phyloP scores from a whole-genome alignment of 1,284 basidiomycete genomes.

The Ustilago xerochloae region DNA sequence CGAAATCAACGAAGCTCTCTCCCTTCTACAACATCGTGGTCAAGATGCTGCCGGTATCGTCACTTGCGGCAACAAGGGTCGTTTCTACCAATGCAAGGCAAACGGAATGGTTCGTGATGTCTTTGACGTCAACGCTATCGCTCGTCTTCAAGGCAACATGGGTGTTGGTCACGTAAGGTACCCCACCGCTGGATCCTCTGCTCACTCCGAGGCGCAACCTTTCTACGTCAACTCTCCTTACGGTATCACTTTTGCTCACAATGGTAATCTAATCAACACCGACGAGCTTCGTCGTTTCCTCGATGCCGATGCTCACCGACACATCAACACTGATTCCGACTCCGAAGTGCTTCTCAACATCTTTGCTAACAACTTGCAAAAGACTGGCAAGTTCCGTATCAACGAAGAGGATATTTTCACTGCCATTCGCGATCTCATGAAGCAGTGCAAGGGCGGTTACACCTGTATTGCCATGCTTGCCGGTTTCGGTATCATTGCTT shows the following conservation, averaged over 20 bases:
- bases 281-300: conserved; percentile 85
- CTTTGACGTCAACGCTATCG: conserved; percentile 84
- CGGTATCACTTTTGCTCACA: conserved; percentile 98
- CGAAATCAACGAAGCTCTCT: conserved; percentile 68
- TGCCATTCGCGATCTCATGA: conserved; percentile 89
- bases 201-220: conserved; percentile 96
- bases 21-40: conserved; percentile 72
- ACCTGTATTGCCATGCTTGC: conserved; percentile 98
- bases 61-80: conserved; percentile 92
- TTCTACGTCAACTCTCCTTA: conserved; percentile 99
- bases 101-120: conserved; percentile 99
- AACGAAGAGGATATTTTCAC: conserved; percentile 99
- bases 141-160: conserved; percentile 89
- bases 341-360: conserved; percentile 97
- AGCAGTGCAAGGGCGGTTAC: conserved; percentile 89
- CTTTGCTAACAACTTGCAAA: conserved; percentile 95
- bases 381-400: conserved; percentile 99
- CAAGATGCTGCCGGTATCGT: conserved; percentile 99
- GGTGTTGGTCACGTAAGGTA: conserved; percentile 89
- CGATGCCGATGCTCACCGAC: conserved; percentile 95
- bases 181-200: conserved; percentile 96
- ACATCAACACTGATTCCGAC: conserved; percentile 99
- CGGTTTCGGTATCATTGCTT: conserved; percentile 97
- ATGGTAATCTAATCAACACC: conserved; percentile 98
- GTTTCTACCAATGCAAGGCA: conserved; percentile 98